Base-by-base conservation (phyloP, 176 grass and related monocot species). In the Musa beccarii region DNA sequence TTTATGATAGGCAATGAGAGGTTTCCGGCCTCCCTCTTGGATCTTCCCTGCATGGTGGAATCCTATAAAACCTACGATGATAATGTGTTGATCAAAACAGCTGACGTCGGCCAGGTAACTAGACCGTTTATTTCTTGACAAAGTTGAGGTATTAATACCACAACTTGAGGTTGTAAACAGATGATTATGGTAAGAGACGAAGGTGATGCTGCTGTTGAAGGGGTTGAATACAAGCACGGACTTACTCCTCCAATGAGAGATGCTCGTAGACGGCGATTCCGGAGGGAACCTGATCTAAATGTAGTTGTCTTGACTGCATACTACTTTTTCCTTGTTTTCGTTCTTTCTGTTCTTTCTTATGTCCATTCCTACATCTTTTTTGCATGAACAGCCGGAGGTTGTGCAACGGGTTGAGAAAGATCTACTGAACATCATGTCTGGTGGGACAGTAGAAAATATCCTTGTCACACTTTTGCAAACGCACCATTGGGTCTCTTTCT, bases 1-100 rank as follows among this genome's bases (percentile, higher is more conserved):
- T 97, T 97, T 84, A 93, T 72, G 86, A 93, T 97, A 23, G 90
- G 88, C 10, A 78, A 85, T 71, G 78, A 97, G 29, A 85, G 75
- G 51, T 93, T 93, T 80, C 84, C 88, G 49, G 88, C 88, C 52
- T 93, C 90, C 69, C 90, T 93, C 10, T 87, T 97, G 75, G 94
- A 97, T 93, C 80, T 97, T 16, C 90, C 34, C 2, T 68, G 82
- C 10, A 78, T 93, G 26, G 82, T 93, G 57, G 93, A 97, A 78
- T 93, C 94, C 0, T 93, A 89, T 66, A 97, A 97, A 81, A 97
- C 94, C 9, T 97, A 97, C 78, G 90, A 97, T 69, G 90, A 93
- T 78, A 89, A 78, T 52, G 86, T 93, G 51, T 81, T 93, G 56
- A 92, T 93, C 81, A 97, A 97, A 89, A 91, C 90, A 72, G 85